These are phyloP conservation scores for Phytophthora fragariaefolia DNA, from an alignment of 352 stramenopile species.

Conservation along the genomic window DNA sequence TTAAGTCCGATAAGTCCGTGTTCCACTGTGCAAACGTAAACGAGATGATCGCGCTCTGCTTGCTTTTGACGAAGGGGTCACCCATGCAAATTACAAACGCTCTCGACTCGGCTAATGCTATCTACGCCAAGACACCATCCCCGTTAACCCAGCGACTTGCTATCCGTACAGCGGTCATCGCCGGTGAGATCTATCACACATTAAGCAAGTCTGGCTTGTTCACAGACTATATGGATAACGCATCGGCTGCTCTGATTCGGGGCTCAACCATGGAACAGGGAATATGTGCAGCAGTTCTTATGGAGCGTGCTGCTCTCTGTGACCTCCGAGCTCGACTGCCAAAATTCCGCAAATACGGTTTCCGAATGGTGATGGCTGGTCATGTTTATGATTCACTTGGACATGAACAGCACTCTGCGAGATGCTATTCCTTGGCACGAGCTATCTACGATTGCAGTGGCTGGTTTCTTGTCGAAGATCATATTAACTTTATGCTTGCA, in stretches of 20 bases:
- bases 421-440: slow-evolving; percentile 80
- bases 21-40: slow-evolving; percentile 86
- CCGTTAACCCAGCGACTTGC: slow-evolving; percentile 58
- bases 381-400: slow-evolving; percentile 83
- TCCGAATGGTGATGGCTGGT: slow-evolving; percentile 91
- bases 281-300: slow-evolving; percentile 84
- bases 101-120: slow-evolving; percentile 66
- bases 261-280: slow-evolving; percentile 87
- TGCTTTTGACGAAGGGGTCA: slow-evolving; percentile 80
- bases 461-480: slow-evolving; percentile 89
- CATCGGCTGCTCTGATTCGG: slow-evolving; percentile 81
- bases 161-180: slow-evolving; percentile 71
- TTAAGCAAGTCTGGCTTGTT: slow-evolving; percentile 79
- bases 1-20: slow-evolving; percentile 89
- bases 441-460: slow-evolving; percentile 83
- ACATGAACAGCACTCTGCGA: slow-evolving; percentile 75
- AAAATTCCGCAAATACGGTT: slow-evolving; percentile 90
- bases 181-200: slow-evolving; percentile 82
- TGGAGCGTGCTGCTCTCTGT: slow-evolving; percentile 81
- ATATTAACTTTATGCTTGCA: slow-evolving; percentile 89
- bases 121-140: slow-evolving; percentile 69
- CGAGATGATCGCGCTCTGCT: slow-evolving; percentile 89
- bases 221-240: slow-evolving; percentile 89
- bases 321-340: slow-evolving; percentile 70
- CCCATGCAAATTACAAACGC: slow-evolving; percentile 88